These are phyloP conservation scores for Penicillium sp. DNA, from an alignment of 2,329 filamentous ascomycete genomes.

Conservation along the genomic window DNA sequence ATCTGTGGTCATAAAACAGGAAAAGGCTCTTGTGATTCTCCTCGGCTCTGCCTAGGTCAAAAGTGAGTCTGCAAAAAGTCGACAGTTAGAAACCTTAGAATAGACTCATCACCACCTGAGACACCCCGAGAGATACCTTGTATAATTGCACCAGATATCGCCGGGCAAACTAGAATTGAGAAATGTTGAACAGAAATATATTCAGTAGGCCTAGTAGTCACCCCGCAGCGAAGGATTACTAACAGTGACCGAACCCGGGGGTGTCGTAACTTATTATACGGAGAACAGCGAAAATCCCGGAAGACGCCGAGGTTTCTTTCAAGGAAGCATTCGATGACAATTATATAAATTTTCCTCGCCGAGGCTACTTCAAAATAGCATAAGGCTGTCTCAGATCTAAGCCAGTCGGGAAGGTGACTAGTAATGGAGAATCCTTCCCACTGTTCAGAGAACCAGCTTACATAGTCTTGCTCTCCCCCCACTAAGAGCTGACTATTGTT, in stretches of 20 bases:
- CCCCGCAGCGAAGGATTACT: not conserved
- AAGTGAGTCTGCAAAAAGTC: not conserved
- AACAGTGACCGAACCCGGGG: not conserved
- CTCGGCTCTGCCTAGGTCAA: not conserved
- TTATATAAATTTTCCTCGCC: too few relatives aligned
- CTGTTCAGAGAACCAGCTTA: too few relatives aligned
- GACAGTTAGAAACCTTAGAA: not conserved
- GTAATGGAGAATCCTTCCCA: too few relatives aligned
- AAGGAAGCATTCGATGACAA: not conserved
- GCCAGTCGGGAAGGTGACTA: too few relatives aligned
- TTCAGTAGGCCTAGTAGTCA: not conserved
- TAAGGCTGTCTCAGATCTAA: too few relatives aligned
- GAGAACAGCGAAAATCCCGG: not conserved
- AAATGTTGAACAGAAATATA: not conserved
- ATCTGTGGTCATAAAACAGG: not conserved
- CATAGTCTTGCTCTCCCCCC: too few relatives aligned
- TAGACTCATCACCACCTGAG: not conserved
- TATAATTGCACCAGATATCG: not conserved
- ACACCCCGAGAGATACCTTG: not conserved
- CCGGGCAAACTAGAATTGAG: not conserved
- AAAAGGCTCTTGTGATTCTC: not conserved
- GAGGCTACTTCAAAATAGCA: too few relatives aligned
- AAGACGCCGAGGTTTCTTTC: not conserved
- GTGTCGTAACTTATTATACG: not conserved
- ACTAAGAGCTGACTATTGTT: too few relatives aligned